Conservation (phyloP, 768 basidiomycete genomes). For the Neoboletus subvelutipes region DNA sequence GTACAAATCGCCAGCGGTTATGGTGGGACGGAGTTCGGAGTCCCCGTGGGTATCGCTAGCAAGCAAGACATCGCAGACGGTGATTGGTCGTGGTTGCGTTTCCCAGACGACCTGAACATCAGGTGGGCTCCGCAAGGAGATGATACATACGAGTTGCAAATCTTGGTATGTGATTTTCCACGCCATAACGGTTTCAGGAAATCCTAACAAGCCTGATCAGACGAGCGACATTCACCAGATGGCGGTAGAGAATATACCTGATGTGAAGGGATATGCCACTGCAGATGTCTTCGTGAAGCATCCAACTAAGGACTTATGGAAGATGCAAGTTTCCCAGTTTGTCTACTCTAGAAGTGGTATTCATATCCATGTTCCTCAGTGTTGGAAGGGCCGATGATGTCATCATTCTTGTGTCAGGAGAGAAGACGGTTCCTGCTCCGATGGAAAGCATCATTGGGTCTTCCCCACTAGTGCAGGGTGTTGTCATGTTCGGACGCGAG, state of each 20-base stretch:
- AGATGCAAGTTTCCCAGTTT: slow-evolving; percentile 20
- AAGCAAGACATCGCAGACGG: slow-evolving; percentile 15
- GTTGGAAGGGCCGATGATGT: slow-evolving; percentile 37
- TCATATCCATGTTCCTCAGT: neutral
- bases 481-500: slow-evolving; percentile 36
- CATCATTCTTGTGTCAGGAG: slow-evolving; percentile 28
- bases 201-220: neutral
- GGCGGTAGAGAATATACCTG: slow-evolving; percentile 37
- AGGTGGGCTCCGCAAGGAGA: slow-evolving; percentile 35
- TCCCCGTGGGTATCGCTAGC: neutral
- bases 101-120: slow-evolving; percentile 20
- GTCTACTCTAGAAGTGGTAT: neutral
- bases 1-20: slow-evolving; percentile 35
- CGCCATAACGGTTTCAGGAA: neutral
- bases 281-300: slow-evolving; percentile 45
- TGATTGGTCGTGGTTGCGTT: slow-evolving; percentile 39
- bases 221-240: neutral
- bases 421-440: slow-evolving; percentile 26
- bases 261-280: slow-evolving; percentile 41
- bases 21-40: slow-evolving; percentile 36
- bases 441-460: slow-evolving; percentile 30
- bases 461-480: slow-evolving; percentile 20
- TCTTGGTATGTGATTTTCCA: slow-evolving; percentile 30
- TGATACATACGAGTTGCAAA: slow-evolving; percentile 37
- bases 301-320: slow-evolving; percentile 42